phyloP scores from a whole-genome alignment of 164 flowering plant genomes.

The Vitis rotundifolia region DNA sequence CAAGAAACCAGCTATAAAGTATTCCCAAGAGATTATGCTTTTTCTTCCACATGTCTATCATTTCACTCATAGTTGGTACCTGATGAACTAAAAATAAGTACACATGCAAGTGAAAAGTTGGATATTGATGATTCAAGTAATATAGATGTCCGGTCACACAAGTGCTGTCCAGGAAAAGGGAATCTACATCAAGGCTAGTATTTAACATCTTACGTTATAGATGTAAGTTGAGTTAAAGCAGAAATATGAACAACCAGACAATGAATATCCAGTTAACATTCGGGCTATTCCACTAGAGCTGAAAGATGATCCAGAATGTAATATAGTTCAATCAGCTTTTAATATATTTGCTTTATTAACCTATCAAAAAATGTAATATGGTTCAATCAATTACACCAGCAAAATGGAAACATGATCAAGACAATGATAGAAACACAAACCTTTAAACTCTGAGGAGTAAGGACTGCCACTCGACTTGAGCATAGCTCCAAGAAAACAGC shows the following conservation, averaged over 20 bases:
- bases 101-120: not conserved
- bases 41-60: slow-evolving; percentile 85
- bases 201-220: too few species aligned
- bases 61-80: slow-evolving; percentile 85
- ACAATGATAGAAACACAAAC: slow-evolving; percentile 24
- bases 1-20: slow-evolving; percentile 91
- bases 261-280: not conserved
- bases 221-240: too few species aligned
- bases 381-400: not conserved
- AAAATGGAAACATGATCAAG: not conserved
- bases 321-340: not conserved
- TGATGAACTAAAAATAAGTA: slow-evolving; percentile 29
- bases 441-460: slow-evolving; percentile 68
- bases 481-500: slow-evolving; percentile 93
- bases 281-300: not conserved
- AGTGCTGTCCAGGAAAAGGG: not conserved
- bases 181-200: not conserved
- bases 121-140: not conserved
- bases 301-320: not conserved
- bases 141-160: not conserved
- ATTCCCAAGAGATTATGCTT: slow-evolving; percentile 76
- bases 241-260: too few species aligned
- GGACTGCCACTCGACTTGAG: slow-evolving; percentile 62
- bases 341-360: not conserved
- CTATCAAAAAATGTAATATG: not conserved